A percentile compares a stretch with the other conserved stretches of the same genome.
phyloP scores from a whole-genome alignment of 2,329 filamentous ascomycete species.

The Fusarium scirpi region DNA sequence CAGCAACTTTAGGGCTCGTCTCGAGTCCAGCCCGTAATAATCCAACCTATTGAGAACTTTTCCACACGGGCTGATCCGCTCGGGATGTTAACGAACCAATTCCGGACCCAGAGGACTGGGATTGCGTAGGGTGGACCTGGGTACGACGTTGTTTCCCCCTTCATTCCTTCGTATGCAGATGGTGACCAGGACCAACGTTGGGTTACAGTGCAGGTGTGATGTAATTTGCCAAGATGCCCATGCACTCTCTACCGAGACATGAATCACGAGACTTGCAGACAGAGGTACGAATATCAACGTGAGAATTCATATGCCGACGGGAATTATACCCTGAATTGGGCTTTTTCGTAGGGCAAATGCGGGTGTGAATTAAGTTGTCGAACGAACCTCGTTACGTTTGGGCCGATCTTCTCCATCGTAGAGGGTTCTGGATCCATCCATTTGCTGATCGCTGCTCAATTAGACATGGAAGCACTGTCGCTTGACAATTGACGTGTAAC shows the following conservation, averaged over 20 bases:
- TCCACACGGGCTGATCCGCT: constrained; percentile 2
- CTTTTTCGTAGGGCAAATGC: background rate
- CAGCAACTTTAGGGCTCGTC: constrained; percentile 4
- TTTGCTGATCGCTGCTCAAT: background rate
- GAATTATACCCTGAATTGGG: background rate
- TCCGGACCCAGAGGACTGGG: constrained; percentile 5
- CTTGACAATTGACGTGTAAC: background rate
- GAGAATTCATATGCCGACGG: background rate
- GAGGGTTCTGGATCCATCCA: constrained; percentile 1
- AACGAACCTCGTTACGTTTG: background rate
- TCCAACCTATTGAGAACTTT: background rate
- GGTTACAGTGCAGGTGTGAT: constrained; percentile 1
- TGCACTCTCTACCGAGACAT: constrained; percentile 3
- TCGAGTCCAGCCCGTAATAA: background rate
- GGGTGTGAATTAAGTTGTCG: background rate
- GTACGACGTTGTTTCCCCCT: background rate
- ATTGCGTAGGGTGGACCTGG: background rate
- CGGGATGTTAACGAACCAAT: background rate
- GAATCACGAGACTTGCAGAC: background rate
- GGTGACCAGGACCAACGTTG: background rate
- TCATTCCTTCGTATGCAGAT: constrained; percentile 1
- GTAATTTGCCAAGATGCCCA: background rate
- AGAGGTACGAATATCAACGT: background rate
- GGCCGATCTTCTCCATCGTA: background rate
- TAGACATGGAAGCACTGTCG: background rate